Conservation (phyloP, 345 rosid genomes). For the Pseudoturritis turrita region DNA sequence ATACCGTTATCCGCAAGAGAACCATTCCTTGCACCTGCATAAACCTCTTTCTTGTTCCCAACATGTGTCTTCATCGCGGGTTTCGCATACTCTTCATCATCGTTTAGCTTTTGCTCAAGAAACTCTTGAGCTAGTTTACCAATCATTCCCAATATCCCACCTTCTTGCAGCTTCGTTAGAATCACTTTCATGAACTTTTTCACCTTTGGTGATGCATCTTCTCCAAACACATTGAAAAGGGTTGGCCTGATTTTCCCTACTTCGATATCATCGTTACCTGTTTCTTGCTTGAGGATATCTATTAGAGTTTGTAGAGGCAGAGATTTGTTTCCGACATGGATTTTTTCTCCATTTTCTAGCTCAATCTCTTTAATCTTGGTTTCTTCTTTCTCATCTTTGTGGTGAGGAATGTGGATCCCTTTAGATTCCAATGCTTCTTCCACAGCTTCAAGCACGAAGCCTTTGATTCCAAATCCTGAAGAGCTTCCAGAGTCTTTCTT, state of each 20-base stretch:
- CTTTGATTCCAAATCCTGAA: slow-evolving; percentile 39
- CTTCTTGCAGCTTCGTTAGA: slow-evolving; percentile 49
- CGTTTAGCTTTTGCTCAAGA: slow-evolving; percentile 66
- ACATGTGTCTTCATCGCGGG: slow-evolving; percentile 68
- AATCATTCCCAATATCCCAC: slow-evolving; percentile 72
- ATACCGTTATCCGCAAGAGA: slow-evolving; percentile 65
- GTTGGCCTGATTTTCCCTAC: slow-evolving; percentile 86
- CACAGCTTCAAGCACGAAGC: slow-evolving; percentile 46
- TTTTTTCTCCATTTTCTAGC: slow-evolving; percentile 34
- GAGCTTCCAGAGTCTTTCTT: slow-evolving; percentile 34
- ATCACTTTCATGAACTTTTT: slow-evolving; percentile 91
- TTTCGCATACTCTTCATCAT: slow-evolving; percentile 52
- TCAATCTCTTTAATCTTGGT: slow-evolving; percentile 34
- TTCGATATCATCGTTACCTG: slow-evolving; percentile 74
- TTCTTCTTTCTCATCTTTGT: slow-evolving; percentile 38
- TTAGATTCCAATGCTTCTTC: slow-evolving; percentile 55
- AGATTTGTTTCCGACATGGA: slow-evolving; percentile 54
- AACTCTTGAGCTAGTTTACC: slow-evolving; percentile 80
- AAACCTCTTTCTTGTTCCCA: slow-evolving; percentile 58
- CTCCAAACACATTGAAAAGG: slow-evolving; percentile 77
- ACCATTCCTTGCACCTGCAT: slow-evolving; percentile 60
- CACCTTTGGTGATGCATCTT: slow-evolving; percentile 86
- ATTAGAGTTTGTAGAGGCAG: slow-evolving; percentile 79
- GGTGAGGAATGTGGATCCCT: slow-evolving; percentile 53
- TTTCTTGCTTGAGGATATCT: slow-evolving; percentile 83